Conservation (phyloP, 495 filamentous ascomycete species). For the Annulohypoxylon nitens region DNA sequence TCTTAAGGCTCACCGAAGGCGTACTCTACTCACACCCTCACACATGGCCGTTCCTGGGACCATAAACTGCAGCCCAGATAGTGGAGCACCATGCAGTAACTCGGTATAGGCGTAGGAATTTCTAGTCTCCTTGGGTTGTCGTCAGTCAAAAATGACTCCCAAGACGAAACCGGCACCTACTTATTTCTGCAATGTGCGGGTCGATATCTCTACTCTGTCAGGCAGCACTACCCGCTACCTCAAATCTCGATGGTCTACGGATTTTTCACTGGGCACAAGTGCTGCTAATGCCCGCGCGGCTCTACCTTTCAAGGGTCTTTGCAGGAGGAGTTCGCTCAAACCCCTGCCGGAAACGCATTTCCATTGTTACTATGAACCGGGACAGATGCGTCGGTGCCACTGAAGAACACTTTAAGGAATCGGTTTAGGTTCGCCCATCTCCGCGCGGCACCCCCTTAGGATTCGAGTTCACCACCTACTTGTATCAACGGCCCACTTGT, state of each 20-base stretch:
- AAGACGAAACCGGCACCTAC: conserved; percentile 28
- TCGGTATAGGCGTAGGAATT: conserved; percentile 33
- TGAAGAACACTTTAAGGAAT: conserved; percentile 41
- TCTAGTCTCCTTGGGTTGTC: conserved; percentile 28
- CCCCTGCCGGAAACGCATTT: conserved; percentile 40
- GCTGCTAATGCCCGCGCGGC: conserved; percentile 33
- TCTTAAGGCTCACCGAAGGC: conserved; percentile 46
- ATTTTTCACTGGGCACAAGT: conserved; percentile 34
- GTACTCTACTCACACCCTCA: conserved; percentile 43
- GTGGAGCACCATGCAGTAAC: conserved; percentile 40
- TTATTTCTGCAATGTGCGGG: conserved; percentile 30
- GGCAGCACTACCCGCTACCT: conserved; percentile 38
- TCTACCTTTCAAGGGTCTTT: conserved; percentile 38
- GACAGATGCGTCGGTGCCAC: conserved; percentile 42
- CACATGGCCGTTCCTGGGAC: conserved; percentile 39
- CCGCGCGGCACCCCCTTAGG: conserved; percentile 39
- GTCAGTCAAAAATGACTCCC: conserved; percentile 24
- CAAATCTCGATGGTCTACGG: conserved; percentile 28
- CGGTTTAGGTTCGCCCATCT: conserved; percentile 39
- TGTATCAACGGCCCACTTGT: conserved; percentile 42
- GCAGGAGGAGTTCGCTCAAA: conserved; percentile 39
- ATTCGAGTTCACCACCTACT: conserved; percentile 28
- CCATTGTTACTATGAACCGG: conserved; percentile 39
- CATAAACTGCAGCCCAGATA: conserved; percentile 47
- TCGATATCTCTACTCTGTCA: conserved; percentile 39